phyloP scores from a whole-genome alignment of 169 alveolate genomes.

The Plasmodium vinckei region DNA sequence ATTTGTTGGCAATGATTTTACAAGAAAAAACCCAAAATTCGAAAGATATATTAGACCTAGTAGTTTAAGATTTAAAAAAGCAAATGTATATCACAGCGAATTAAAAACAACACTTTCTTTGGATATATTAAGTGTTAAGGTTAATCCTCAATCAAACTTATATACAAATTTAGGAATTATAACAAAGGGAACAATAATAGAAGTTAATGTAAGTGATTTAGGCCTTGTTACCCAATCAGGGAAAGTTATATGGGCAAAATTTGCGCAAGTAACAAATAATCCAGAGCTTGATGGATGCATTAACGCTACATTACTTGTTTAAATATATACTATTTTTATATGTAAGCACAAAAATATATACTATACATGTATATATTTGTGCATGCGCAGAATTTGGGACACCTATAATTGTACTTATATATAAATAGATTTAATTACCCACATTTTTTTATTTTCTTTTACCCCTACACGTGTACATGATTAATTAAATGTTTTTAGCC shows the following conservation, averaged over 20 bases:
- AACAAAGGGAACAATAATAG: slow-evolving; percentile 98
- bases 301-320: slow-evolving; percentile 97
- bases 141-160: slow-evolving; percentile 97
- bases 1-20: slow-evolving; percentile 98
- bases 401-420: neutral
- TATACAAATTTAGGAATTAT: slow-evolving; percentile 98
- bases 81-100: slow-evolving; percentile 99
- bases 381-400: neutral
- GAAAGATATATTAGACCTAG: slow-evolving; percentile 98
- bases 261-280: slow-evolving; percentile 99
- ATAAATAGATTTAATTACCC: neutral
- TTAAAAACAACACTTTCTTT: slow-evolving; percentile 95
- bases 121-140: slow-evolving; percentile 97
- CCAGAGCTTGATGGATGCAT: slow-evolving; percentile 99
- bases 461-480: neutral
- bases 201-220: slow-evolving; percentile 98
- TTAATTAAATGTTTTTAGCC: neutral
- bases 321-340: slow-evolving; percentile 1
- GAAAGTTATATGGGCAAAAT: slow-evolving; percentile 99
- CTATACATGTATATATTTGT: neutral
- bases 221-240: slow-evolving; percentile 99
- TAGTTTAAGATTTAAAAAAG: slow-evolving; percentile 98
- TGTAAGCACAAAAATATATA: neutral
- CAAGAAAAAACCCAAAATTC: slow-evolving; percentile 99
- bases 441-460: neutral